These are phyloP conservation scores for Cladophialophora exuberans DNA, from an alignment of 2,329 filamentous ascomycete species.

Conservation along the genomic window DNA sequence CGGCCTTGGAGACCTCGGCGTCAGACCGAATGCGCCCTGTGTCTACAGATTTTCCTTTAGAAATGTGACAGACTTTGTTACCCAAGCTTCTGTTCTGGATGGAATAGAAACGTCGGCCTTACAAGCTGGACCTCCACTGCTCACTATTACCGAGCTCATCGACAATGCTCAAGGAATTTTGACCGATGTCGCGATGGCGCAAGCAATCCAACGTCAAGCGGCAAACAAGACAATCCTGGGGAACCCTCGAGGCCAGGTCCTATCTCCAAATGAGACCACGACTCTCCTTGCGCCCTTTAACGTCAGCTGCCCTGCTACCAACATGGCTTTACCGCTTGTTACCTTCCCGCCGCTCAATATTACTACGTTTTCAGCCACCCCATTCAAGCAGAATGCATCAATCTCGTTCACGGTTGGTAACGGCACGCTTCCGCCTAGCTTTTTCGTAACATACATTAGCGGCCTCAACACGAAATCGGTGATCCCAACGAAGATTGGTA, in stretches of 20 bases:
- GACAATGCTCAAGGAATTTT: neutral
- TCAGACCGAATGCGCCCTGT: neutral
- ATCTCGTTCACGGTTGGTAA: neutral
- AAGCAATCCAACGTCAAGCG: neutral
- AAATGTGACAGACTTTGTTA: neutral
- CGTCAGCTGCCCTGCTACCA: neutral
- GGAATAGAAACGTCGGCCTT: neutral
- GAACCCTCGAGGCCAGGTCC: neutral
- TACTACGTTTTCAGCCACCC: neutral
- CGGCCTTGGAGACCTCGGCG: neutral
- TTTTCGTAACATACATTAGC: neutral
- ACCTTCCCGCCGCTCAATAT: neutral
- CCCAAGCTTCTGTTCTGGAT: neutral
- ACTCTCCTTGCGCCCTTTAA: neutral
- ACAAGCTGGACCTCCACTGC: neutral
- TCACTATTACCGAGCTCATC: neutral
- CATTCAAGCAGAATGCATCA: neutral
- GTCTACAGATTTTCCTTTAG: neutral
- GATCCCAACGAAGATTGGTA: neutral
- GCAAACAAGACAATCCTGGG: neutral
- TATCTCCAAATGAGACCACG: neutral
- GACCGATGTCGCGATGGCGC: neutral
- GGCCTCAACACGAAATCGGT: neutral
- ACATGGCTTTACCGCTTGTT: neutral
- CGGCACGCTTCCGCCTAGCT: neutral